Evolutionary conservation across 176 grass and related monocot species (phyloP).

Genomic region (Ampelocalamus luodianensis): DNA sequence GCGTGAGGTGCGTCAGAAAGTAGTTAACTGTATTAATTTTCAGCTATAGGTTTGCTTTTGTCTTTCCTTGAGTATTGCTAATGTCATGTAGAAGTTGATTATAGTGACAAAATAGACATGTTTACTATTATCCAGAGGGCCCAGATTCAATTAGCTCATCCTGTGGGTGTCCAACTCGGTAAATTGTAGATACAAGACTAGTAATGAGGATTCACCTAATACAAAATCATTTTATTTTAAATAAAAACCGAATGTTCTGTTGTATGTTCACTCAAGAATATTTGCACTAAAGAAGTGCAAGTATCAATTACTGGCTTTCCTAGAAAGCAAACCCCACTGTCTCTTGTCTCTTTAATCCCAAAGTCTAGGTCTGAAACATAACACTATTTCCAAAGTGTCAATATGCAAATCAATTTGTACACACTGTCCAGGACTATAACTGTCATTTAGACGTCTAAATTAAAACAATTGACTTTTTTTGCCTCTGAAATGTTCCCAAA

Average conservation of each 20-base stretch:
- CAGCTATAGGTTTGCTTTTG: neutral
- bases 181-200: neutral
- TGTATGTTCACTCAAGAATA: neutral
- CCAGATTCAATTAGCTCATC: neutral
- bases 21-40: neutral
- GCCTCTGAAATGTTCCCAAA: neutral
- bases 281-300: constrained; percentile 4
- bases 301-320: neutral
- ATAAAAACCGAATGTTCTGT: no score
- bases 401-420: neutral
- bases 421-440: neutral
- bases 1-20: constrained; percentile 60
- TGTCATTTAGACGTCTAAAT: neutral
- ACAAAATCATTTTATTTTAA: no score
- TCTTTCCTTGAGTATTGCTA: neutral
- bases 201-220: neutral
- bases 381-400: neutral
- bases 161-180: neutral
- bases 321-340: neutral
- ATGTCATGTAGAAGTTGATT: constrained; percentile 9
- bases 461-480: neutral
- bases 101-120: neutral
- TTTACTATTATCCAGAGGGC: neutral
- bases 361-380: neutral
- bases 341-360: neutral